Percentiles rank a stretch among this genome's conserved stretches.
phyloP scores from a whole-genome alignment of 2,329 filamentous ascomycete species.

The Talaromyces sp. region DNA sequence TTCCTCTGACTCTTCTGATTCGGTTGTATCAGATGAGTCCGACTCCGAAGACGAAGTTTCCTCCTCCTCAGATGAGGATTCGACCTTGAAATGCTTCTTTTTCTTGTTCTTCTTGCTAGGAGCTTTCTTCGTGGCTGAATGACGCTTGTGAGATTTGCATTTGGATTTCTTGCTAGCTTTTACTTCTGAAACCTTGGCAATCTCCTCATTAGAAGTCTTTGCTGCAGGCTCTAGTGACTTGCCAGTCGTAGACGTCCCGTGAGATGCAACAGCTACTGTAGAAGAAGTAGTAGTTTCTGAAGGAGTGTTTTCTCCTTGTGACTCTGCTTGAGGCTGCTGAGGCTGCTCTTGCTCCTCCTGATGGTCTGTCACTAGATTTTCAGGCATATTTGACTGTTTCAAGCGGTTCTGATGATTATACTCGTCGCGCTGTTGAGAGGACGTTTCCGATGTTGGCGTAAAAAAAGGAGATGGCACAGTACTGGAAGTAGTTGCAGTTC shows the following conservation, averaged over 20 bases:
- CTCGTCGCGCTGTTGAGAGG: conserved; percentile 4
- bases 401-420: conserved; percentile 5
- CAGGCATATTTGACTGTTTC: conserved; percentile 14
- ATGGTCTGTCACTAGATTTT: conserved; percentile 9
- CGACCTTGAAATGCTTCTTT: conserved; percentile 15
- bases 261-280: conserved; percentile 11
- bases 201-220: conserved; percentile 2
- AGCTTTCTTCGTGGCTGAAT: conserved; percentile 2
- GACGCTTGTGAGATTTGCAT: conserved; percentile 15
- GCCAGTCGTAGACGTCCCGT: neutral
- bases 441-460: conserved; percentile 4
- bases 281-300: conserved; percentile 9
- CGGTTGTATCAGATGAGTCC: conserved; percentile 8
- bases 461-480: conserved; percentile 11
- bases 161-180: conserved; percentile 12
- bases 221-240: conserved; percentile 3
- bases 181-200: neutral
- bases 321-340: conserved; percentile 9
- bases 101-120: conserved; percentile 14
- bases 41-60: conserved; percentile 9
- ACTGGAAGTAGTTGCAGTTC: conserved; percentile 12
- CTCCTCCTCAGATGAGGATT: conserved; percentile 10
- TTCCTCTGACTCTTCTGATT: conserved; percentile 7
- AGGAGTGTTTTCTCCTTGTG: conserved; percentile 1
- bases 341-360: conserved; percentile 11